phyloP scores from a whole-genome alignment of 2,329 filamentous ascomycete species.

The Fusarium sulawesiense region DNA sequence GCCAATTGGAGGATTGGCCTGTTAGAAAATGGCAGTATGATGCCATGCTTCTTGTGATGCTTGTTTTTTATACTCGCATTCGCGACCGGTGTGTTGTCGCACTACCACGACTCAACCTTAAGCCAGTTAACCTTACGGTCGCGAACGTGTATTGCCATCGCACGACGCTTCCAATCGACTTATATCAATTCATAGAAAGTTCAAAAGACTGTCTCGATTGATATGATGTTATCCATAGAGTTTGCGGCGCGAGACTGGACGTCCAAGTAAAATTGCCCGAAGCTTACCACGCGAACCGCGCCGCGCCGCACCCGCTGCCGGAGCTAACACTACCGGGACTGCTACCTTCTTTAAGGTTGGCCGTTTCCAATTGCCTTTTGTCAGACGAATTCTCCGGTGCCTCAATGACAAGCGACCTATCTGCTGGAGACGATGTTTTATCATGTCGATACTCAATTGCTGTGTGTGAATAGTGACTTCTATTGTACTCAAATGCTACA shows the following conservation, averaged over 20 bases:
- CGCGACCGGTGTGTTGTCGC: background rate
- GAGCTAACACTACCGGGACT: background rate
- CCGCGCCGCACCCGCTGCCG: background rate
- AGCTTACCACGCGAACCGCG: background rate
- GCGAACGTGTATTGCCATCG: background rate
- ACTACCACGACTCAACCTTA: background rate
- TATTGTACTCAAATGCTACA: background rate
- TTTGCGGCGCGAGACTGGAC: background rate
- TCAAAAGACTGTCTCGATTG: background rate
- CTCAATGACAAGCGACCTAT: background rate
- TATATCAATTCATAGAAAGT: background rate
- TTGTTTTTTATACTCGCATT: background rate
- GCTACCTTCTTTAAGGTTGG: background rate
- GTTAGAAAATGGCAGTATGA: fast-evolving
- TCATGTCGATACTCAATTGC: too few species aligned
- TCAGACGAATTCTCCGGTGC: background rate
- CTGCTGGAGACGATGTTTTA: too few species aligned
- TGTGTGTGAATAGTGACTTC: too few species aligned
- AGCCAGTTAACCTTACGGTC: background rate
- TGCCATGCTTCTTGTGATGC: too few species aligned
- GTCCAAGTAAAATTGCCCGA: background rate
- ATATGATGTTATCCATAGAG: fast-evolving
- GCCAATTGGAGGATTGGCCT: background rate
- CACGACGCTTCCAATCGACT: background rate
- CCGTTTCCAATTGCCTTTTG: background rate